Percentiles rank a stretch among this genome's conserved stretches.
Evolutionary conservation across 441 rosid species (phyloP).

Genomic region (Populus hybrid): DNA sequence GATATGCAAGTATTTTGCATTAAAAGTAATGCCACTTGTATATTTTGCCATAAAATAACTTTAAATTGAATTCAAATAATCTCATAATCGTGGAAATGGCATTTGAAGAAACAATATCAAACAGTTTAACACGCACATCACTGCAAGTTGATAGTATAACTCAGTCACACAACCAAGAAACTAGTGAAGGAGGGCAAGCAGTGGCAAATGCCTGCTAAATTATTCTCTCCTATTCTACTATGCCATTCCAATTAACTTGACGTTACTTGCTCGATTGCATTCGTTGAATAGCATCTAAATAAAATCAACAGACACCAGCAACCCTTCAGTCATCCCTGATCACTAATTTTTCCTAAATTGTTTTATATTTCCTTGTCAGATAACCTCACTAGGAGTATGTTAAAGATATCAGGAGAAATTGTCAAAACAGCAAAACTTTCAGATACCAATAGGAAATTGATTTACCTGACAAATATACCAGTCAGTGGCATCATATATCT

Average conservation of each 20-base stretch:
- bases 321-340: not conserved
- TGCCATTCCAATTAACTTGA: not conserved
- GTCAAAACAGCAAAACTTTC: not conserved
- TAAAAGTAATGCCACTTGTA: not conserved
- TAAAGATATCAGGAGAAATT: constrained; percentile 1
- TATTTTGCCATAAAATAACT: not conserved
- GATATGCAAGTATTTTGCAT: not conserved
- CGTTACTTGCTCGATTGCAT: not conserved
- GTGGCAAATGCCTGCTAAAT: not conserved
- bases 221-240: not conserved
- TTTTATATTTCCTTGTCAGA: not conserved
- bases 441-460: not conserved
- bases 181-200: not conserved
- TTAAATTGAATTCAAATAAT: not conserved
- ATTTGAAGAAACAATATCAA: not conserved
- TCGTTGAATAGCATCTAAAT: not conserved
- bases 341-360: not conserved
- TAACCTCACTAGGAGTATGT: not conserved
- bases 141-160: not conserved
- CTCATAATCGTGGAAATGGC: not conserved
- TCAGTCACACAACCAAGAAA: not conserved
- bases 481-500: constrained; percentile 81
- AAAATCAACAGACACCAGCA: not conserved
- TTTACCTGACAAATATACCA: constrained; percentile 98
- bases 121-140: not conserved